These are phyloP conservation scores for Coemansia sp. DNA, from an alignment of 192 early-diverging fungal species.

Conservation along the genomic window DNA sequence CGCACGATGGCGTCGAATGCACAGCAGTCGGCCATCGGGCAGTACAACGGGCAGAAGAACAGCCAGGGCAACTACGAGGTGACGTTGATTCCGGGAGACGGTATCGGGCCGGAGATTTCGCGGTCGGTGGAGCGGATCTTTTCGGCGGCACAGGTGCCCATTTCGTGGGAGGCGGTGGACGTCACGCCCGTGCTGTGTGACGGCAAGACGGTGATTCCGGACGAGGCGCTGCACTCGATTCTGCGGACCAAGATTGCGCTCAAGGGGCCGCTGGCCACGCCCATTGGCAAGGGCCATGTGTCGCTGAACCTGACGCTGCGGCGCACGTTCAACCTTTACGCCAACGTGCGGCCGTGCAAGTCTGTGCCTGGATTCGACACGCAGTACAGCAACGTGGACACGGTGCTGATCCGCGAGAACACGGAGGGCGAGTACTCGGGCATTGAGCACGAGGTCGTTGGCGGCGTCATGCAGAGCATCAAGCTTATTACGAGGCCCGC, in stretches of 20 bases:
- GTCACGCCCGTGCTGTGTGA: conserved; percentile 91
- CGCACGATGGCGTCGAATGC: conserved; percentile 47
- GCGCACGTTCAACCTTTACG: conserved; percentile 97
- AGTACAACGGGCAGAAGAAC: conserved; percentile 47
- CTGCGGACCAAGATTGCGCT: conserved; percentile 96
- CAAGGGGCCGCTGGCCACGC: conserved; percentile 96
- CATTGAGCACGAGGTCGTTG: conserved; percentile 94
- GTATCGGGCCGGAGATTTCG: conserved; percentile 98
- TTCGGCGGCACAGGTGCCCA: conserved; percentile 86
- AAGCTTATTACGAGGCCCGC: conserved; percentile 98
- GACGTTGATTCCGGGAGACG: conserved; percentile 96
- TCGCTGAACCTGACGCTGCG: conserved; percentile 85
- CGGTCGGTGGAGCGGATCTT: conserved; percentile 90
- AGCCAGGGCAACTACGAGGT: conserved; percentile 78
- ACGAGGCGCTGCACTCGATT: conserved; percentile 86
- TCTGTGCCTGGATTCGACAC: conserved; percentile 97
- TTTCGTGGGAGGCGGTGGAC: conserved; percentile 94
- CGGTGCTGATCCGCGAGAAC: conserved; percentile 99
- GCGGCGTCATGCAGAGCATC: conserved; percentile 98
- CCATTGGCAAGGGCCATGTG: conserved; percentile 98
- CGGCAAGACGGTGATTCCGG: conserved; percentile 91
- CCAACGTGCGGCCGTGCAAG: conserved; percentile 98
- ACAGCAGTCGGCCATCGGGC: conserved; percentile 33
- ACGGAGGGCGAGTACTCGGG: conserved; percentile 99
- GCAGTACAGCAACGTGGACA: conserved; percentile 93